phyloP scores from a whole-genome alignment of 495 filamentous ascomycete species.

The Coniosporium apollinis region DNA sequence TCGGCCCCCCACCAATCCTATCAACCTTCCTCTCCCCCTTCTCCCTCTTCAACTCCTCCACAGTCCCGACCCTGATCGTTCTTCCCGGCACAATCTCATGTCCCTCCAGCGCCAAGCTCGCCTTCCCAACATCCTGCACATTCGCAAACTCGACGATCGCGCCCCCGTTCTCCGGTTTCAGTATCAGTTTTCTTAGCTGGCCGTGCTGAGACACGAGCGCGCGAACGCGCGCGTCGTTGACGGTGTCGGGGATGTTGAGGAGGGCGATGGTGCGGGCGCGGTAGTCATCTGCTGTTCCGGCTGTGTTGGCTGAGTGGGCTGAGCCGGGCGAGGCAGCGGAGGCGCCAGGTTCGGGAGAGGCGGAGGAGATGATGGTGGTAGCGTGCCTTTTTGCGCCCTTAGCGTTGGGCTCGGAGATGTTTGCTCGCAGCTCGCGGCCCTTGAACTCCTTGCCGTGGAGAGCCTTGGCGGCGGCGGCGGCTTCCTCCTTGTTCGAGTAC shows the following conservation, averaged over 20 bases:
- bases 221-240: constrained; percentile 46
- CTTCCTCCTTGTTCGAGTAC: constrained; percentile 54
- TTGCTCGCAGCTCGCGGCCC: constrained; percentile 51
- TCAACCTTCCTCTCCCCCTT: constrained; percentile 30
- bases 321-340: neutral
- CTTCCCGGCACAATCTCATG: constrained; percentile 47
- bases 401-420: constrained; percentile 23
- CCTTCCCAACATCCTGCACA: constrained; percentile 54
- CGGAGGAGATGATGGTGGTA: constrained; percentile 24
- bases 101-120: constrained; percentile 55
- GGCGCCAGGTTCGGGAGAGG: constrained; percentile 24
- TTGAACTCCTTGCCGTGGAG: constrained; percentile 56
- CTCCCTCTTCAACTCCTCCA: constrained; percentile 48
- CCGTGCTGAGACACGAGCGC: constrained; percentile 45
- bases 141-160: constrained; percentile 71
- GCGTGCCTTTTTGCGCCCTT: constrained; percentile 31
- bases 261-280: constrained; percentile 29
- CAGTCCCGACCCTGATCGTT: constrained; percentile 49
- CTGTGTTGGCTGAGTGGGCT: constrained; percentile 17
- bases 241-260: constrained; percentile 46
- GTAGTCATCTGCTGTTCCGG: neutral
- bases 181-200: constrained; percentile 34
- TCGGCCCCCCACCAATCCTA: constrained; percentile 8
- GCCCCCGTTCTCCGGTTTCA: constrained; percentile 63
- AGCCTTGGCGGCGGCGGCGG: constrained; percentile 50